These are phyloP conservation scores for Phallus indusiatus DNA, from an alignment of 768 basidiomycete genomes.

Conservation along the genomic window DNA sequence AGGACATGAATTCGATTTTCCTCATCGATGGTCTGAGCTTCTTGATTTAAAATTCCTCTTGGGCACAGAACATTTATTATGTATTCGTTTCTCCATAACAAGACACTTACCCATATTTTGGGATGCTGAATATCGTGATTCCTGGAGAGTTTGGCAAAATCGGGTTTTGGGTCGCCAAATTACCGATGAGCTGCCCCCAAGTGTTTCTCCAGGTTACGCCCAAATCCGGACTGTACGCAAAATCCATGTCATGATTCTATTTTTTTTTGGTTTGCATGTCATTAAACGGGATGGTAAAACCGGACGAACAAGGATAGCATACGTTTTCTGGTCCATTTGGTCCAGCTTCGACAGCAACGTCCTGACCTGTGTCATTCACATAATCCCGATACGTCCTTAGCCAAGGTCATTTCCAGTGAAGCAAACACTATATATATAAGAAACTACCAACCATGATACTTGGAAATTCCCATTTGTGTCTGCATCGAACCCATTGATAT, in stretches of 20 bases:
- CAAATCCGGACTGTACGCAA: constrained; percentile 21
- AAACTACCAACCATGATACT: constrained; percentile 21
- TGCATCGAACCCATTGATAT: constrained; percentile 30
- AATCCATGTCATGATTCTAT: constrained; percentile 32
- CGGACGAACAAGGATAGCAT: background rate
- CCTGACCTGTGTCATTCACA: constrained; percentile 28
- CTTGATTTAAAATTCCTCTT: constrained; percentile 27
- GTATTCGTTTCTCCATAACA: background rate
- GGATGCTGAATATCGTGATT: constrained; percentile 26
- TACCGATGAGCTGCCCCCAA: constrained; percentile 25
- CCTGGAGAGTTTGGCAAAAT: constrained; percentile 26
- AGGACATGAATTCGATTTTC: constrained; percentile 24
- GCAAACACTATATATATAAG: background rate
- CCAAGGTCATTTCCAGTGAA: background rate
- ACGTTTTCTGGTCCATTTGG: constrained; percentile 32
- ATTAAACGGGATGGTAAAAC: too few relatives aligned
- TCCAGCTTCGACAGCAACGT: constrained; percentile 30
- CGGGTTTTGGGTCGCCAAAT: constrained; percentile 16
- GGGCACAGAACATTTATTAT: background rate
- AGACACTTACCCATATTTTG: constrained; percentile 24
- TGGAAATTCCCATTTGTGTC: constrained; percentile 21
- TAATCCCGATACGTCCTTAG: constrained; percentile 30
- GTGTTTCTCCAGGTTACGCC: constrained; percentile 27
- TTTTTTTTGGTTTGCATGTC: too few relatives aligned
- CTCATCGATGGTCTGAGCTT: constrained; percentile 23